These are phyloP conservation scores for Pseudogymnoascus sp. DNA, from an alignment of 2,329 filamentous ascomycete genomes.

Conservation along the genomic window DNA sequence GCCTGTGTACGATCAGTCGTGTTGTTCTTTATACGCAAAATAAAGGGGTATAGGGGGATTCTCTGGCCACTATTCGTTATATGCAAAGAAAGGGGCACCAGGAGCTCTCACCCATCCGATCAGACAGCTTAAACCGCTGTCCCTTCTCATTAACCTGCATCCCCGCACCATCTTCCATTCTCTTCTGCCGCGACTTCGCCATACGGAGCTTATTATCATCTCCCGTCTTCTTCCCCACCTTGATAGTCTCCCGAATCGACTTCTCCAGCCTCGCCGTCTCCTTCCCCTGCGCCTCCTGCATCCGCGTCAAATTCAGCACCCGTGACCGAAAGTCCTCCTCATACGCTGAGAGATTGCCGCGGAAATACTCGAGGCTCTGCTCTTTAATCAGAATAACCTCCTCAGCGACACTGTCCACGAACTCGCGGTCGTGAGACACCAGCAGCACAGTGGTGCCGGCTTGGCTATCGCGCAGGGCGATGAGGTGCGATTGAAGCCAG, in stretches of 20 bases:
- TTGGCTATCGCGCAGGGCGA: slow-evolving; percentile 44
- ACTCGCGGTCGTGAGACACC: slow-evolving; percentile 79
- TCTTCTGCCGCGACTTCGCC: slow-evolving; percentile 76
- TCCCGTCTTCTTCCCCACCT: slow-evolving; percentile 65
- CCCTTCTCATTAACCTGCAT: slow-evolving; percentile 65
- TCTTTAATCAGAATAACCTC: slow-evolving; percentile 71
- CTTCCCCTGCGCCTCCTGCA: slow-evolving; percentile 76
- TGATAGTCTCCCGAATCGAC: slow-evolving; percentile 66
- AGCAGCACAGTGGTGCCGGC: slow-evolving; percentile 61
- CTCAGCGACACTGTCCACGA: slow-evolving; percentile 65
- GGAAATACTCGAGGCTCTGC: slow-evolving; percentile 63
- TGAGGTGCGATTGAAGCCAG: slow-evolving; percentile 71
- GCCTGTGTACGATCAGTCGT: background rate
- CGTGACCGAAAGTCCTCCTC: slow-evolving; percentile 61
- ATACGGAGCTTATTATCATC: slow-evolving; percentile 83
- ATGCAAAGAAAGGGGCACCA: background rate
- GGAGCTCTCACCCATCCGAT: background rate
- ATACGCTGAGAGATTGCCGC: slow-evolving; percentile 65
- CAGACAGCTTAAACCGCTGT: slow-evolving; percentile 66
- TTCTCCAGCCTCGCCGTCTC: slow-evolving; percentile 75
- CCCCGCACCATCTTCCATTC: slow-evolving; percentile 73
- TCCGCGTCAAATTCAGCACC: slow-evolving; percentile 58
- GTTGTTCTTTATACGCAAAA: background rate
- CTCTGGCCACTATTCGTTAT: background rate
- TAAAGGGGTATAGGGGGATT: background rate